Percentiles rank a stretch among this genome's conserved stretches.
Conservation (phyloP, 257 asterid species). For the Striga asiatica region DNA sequence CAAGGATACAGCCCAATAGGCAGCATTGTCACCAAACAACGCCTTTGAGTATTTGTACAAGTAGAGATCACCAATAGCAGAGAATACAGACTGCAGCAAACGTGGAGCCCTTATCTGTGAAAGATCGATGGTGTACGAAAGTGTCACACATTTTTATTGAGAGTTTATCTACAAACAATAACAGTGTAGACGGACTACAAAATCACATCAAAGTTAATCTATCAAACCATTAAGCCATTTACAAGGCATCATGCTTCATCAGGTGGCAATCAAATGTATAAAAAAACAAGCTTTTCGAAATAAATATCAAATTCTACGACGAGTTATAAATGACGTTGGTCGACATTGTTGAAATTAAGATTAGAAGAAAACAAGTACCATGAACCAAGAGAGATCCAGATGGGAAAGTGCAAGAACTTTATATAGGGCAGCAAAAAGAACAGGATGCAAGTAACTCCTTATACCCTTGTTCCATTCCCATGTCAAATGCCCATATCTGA, state of each 20-base stretch:
- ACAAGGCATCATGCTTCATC: no score
- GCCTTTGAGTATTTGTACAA: slow-evolving; percentile 52
- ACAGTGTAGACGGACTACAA: not conserved
- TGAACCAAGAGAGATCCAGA: slow-evolving; percentile 77
- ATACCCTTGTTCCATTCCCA: slow-evolving; percentile 78
- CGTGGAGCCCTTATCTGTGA: slow-evolving; percentile 75
- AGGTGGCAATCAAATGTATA: no score
- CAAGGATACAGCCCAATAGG: slow-evolving; percentile 85
- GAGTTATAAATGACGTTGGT: no score
- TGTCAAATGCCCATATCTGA: slow-evolving; percentile 66
- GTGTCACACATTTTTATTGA: not conserved
- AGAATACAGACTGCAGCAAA: slow-evolving; percentile 62
- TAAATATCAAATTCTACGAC: no score
- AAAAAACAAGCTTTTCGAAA: no score
- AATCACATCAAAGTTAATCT: not conserved
- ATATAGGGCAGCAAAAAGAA: slow-evolving; percentile 70
- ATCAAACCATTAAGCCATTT: no score
- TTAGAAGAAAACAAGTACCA: slow-evolving; percentile 42
- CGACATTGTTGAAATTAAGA: not conserved
- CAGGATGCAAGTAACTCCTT: slow-evolving; percentile 86
- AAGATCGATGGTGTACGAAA: slow-evolving; percentile 9
- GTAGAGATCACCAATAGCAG: slow-evolving; percentile 83
- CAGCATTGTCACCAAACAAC: slow-evolving; percentile 51
- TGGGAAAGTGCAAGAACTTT: slow-evolving; percentile 52
- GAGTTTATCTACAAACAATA: not conserved